phyloP scores from a whole-genome alignment of 2,329 filamentous ascomycete genomes.

The Trichophyton rubrum region DNA sequence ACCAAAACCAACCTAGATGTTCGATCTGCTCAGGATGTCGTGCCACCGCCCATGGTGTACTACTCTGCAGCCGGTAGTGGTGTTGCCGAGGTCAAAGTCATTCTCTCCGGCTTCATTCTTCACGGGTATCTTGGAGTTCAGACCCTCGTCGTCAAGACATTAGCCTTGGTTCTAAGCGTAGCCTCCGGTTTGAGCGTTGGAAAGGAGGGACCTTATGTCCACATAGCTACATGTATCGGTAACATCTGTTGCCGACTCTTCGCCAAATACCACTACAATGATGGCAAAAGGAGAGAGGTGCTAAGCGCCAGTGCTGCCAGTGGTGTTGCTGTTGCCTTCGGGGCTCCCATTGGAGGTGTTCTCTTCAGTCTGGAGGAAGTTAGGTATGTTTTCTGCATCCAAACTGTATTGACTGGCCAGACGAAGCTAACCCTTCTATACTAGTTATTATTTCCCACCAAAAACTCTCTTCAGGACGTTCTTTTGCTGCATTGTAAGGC shows the following conservation, averaged over 20 bases:
- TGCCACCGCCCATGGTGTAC: conserved; percentile 66
- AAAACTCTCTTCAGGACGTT: conserved; percentile 97
- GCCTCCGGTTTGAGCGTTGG: conserved; percentile 86
- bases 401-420: background rate
- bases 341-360: conserved; percentile 84
- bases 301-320: conserved; percentile 84
- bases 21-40: conserved; percentile 20
- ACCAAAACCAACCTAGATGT: conserved; percentile 22
- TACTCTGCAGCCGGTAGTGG: conserved; percentile 93
- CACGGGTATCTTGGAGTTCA: conserved; percentile 87
- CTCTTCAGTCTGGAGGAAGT: conserved; percentile 94
- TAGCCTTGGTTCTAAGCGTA: conserved; percentile 74
- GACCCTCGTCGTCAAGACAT: conserved; percentile 73
- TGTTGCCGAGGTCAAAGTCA: conserved; percentile 93
- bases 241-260: conserved; percentile 95
- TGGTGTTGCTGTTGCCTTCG: conserved; percentile 87
- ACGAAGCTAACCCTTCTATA: background rate
- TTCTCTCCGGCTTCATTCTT: conserved; percentile 92
- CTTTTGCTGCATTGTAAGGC: conserved; percentile 79
- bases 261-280: conserved; percentile 82
- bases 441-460: conserved; percentile 85
- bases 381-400: conserved; percentile 26
- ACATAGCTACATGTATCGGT: conserved; percentile 87
- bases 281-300: conserved; percentile 84
- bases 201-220: conserved; percentile 94